Evolutionary conservation across 331 rosid species (phyloP), one percentile per base, ranked within the genome.

Genomic region (Saraca asoca): DNA sequence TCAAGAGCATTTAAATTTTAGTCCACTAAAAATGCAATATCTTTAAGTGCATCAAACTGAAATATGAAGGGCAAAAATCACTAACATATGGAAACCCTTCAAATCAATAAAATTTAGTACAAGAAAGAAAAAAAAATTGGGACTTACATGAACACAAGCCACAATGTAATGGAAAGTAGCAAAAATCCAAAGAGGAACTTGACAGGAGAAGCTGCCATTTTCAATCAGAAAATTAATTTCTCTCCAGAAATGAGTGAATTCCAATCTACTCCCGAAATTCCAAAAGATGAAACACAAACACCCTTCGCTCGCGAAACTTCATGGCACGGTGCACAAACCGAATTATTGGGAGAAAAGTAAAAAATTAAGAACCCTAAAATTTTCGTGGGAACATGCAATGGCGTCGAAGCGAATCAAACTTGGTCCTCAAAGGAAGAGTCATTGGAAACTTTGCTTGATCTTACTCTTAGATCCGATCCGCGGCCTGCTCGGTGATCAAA

Each of bases 91-190:
- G 35, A 41, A 50, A 71, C 12, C 8, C 0, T 3, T 44, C 7
- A 69, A 31, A 17, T 41, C n/a, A 16, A 29, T 14, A 51, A 45
- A 71, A 59, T 24, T 44, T 11, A 43, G 3, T 11, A 24, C 6
- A 18, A 45, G n/a, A 73, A 73, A 56, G 14, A 34, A 24, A 12
- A 12, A 45, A 57, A 11, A 56, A 38, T 10, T 51, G 69, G 50
- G 51, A 76, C 89, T 80, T 81, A 93, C 98, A 80, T 81, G 87
- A 85, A 87, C 35, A 73, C 1, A 64, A 90, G 12, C 83, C 82
- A 72, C 65, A 83, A 37, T 10, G 72, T 70, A 70, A 75, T 24
- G 45, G 87, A 81, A 70, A 85, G 13, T 7, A 87, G 37, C 70
- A 82, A 68, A 79, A 87, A 82, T 5, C 72, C 74, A 52, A 65